Base-by-base conservation (phyloP, 1,139 yeast genomes). In the Debaryomyces sp. region DNA sequence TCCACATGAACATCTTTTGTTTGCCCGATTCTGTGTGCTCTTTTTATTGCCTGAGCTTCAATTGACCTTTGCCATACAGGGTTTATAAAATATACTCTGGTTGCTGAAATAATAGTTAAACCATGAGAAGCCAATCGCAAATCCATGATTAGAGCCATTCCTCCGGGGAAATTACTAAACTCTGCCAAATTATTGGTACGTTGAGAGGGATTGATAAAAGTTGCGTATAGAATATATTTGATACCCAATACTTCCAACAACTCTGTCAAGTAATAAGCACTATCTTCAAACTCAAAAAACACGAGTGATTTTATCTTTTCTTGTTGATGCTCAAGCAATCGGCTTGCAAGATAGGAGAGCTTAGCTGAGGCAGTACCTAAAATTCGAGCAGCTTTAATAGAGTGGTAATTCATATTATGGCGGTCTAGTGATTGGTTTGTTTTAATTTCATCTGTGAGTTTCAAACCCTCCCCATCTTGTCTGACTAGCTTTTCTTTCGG, bases 1-100 rank as follows among this genome's bases (percentile, higher is more conserved):
- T 85, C 91, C n/a, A 85, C 91, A 56, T 64, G 66, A 3, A 67
- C 71, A 18, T 58, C 61, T 1, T 71, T 67, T 0, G 73, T 70
- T 56, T 85, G 90, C 0, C 90, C 90, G 58, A 85, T 85, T 62
- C 90, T 75, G 63, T 85, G 90, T 0, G 89, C 86, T 68, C 90
- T 78, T 55, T 85, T 84, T 45, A 85, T 83, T 0, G 89, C 89
- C 56, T 85, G 90, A 0, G 89, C 89, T 59, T 85, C 90, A 8
- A 82, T 72, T 0, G 87, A 78, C 50, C 83, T 74, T 54, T 77
- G 81, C 90, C 91, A 86, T 2, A 85, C 85, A 0, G 91, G 91
- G 53, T 78, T 84, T 12, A 85, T 71, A 56, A 86, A 85, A 56
- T 83, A 85, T 3, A 85, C 88, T 46, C 82, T 73, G 0, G 89